phyloP scores from a whole-genome alignment of 768 basidiomycete genomes.

The Amanita thiersii region DNA sequence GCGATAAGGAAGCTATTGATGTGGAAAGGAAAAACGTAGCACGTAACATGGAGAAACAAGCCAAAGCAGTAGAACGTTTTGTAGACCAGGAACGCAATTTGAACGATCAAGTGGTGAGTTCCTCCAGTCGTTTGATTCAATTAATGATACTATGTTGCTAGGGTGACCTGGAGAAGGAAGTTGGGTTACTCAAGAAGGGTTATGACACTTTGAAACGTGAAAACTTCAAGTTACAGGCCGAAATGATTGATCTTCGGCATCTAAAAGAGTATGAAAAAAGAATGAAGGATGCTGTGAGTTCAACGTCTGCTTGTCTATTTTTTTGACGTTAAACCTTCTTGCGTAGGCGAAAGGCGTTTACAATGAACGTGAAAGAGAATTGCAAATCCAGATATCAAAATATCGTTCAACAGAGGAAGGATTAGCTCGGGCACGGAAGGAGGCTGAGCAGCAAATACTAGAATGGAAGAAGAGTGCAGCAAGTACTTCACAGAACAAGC shows the following conservation, averaged over 20 bases:
- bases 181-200: slow-evolving; percentile 21
- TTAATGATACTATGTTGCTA: slow-evolving; percentile 13
- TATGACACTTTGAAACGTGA: slow-evolving; percentile 23
- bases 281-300: slow-evolving; percentile 16
- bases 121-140: background rate
- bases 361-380: slow-evolving; percentile 25
- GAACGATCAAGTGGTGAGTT: slow-evolving; percentile 48
- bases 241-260: slow-evolving; percentile 29
- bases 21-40: slow-evolving; percentile 60
- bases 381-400: slow-evolving; percentile 26
- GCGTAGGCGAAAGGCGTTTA: slow-evolving; percentile 20
- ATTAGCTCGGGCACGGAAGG: slow-evolving; percentile 36
- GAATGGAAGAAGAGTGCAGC: slow-evolving; percentile 33
- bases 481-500: slow-evolving; percentile 20
- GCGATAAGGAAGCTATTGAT: slow-evolving; percentile 79
- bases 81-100: slow-evolving; percentile 58
- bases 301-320: background rate
- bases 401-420: slow-evolving; percentile 41
- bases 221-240: slow-evolving; percentile 21
- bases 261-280: slow-evolving; percentile 25
- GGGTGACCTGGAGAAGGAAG: slow-evolving; percentile 39
- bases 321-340: slow-evolving; percentile 7
- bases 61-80: slow-evolving; percentile 54
- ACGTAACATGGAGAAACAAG: slow-evolving; percentile 40
- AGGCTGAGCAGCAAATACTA: slow-evolving; percentile 41